Evolutionary conservation across 192 early-diverging fungal species (phyloP).

Genomic region (Coemansia sp.): DNA sequence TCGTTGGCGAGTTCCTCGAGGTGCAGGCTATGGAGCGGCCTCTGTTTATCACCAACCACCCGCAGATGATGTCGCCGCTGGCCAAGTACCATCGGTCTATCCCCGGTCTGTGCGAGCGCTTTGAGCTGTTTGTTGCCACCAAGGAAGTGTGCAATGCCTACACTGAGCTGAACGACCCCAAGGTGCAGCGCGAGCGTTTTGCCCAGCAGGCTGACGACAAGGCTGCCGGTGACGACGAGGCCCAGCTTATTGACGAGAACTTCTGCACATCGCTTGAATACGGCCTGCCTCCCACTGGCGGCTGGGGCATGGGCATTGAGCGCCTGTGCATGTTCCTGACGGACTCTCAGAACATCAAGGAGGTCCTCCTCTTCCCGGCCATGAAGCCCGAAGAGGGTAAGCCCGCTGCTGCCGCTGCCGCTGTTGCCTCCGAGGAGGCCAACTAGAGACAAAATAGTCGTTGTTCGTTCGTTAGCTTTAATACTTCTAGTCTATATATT

Average conservation of each 20-base stretch:
- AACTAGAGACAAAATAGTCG: neutral
- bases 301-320: constrained; percentile 95
- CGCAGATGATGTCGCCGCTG: constrained; percentile 98
- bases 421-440: neutral
- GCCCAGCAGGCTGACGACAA: constrained; percentile 97
- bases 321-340: constrained; percentile 99
- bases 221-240: constrained; percentile 98
- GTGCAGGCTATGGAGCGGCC: constrained; percentile 77
- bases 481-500: neutral
- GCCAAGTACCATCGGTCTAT: constrained; percentile 94
- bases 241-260: constrained; percentile 96
- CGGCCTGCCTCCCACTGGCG: constrained; percentile 95
- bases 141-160: constrained; percentile 99
- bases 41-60: constrained; percentile 96
- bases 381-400: constrained; percentile 68
- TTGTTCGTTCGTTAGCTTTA: neutral
- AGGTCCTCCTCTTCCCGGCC: constrained; percentile 77
- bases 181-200: constrained; percentile 98
- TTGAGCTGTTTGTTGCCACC: constrained; percentile 98
- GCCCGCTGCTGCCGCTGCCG: neutral
- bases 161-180: constrained; percentile 99
- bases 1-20: constrained; percentile 84
- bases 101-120: constrained; percentile 94
- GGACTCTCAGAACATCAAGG: constrained; percentile 97
- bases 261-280: constrained; percentile 98